These are phyloP conservation scores for Exophiala viscosa DNA, from an alignment of 2,329 filamentous ascomycete species.

Conservation along the genomic window DNA sequence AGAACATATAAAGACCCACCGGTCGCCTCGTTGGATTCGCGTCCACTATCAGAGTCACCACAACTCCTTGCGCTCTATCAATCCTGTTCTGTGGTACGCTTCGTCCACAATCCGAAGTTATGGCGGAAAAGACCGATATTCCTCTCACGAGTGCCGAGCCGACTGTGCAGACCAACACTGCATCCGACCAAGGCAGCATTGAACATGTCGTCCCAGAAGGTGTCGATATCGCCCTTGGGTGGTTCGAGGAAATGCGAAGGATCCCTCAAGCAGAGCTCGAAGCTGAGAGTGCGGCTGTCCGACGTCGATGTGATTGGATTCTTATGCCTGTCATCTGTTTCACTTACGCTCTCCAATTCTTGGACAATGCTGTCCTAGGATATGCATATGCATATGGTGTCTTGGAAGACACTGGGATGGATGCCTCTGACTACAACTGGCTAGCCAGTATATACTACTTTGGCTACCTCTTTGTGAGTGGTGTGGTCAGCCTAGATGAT, in stretches of 20 bases:
- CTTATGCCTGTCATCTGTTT: constrained; percentile 19
- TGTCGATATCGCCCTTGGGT: constrained; percentile 3
- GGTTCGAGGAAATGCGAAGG: constrained; percentile 9
- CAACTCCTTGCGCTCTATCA: no score
- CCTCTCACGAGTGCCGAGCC: no score
- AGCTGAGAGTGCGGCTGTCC: constrained; percentile 3
- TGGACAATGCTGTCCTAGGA: constrained; percentile 43
- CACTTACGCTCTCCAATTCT: constrained; percentile 48
- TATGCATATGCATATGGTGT: constrained; percentile 39
- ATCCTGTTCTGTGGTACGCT: no score
- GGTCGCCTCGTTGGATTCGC: no score
- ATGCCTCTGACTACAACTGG: constrained; percentile 36
- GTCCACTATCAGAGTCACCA: no score
- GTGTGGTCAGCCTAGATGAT: neutral
- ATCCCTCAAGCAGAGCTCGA: constrained; percentile 3
- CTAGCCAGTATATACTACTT: constrained; percentile 45
- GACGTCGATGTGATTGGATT: constrained; percentile 4
- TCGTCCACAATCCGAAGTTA: neutral
- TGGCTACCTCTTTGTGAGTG: constrained; percentile 38
- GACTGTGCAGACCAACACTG: neutral
- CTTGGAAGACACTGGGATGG: constrained; percentile 30
- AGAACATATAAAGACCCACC: no score
- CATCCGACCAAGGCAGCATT: neutral
- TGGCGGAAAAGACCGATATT: no score
- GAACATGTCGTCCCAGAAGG: constrained; percentile 2